These are phyloP conservation scores for Brassica juncea DNA, from an alignment of 345 rosid species.

Conservation along the genomic window DNA sequence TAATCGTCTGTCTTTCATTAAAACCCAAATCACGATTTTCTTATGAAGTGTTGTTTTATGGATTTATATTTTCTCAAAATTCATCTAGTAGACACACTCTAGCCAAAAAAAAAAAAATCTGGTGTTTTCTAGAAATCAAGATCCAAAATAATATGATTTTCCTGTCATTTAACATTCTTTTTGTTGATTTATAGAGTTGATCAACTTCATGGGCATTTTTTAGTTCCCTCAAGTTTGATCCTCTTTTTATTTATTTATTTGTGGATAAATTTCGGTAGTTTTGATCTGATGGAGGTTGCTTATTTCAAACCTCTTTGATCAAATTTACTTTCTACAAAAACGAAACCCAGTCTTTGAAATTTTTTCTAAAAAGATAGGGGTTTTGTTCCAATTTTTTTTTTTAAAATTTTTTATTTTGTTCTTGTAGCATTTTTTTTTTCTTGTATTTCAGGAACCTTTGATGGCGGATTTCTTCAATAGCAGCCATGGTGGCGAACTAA, in stretches of 20 bases:
- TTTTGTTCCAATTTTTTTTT: neutral
- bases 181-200: slow-evolving; percentile 24
- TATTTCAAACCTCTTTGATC: slow-evolving; percentile 66
- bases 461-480: slow-evolving; percentile 65
- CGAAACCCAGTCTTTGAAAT: slow-evolving; percentile 45
- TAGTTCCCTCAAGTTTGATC: slow-evolving; percentile 55
- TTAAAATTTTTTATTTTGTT: neutral
- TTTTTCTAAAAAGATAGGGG: slow-evolving; percentile 52
- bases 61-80: slow-evolving; percentile 51
- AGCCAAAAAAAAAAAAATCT: slow-evolving; percentile 11
- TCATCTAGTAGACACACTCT: slow-evolving; percentile 17
- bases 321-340: slow-evolving; percentile 11
- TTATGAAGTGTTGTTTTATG: slow-evolving; percentile 48
- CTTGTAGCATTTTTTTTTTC: slow-evolving; percentile 4
- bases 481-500: slow-evolving; percentile 61
- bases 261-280: slow-evolving; percentile 16
- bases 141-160: slow-evolving; percentile 38
- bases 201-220: slow-evolving; percentile 71
- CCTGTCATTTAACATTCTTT: slow-evolving; percentile 14
- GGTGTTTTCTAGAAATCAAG: slow-evolving; percentile 79
- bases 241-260: slow-evolving; percentile 20
- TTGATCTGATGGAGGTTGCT: slow-evolving; percentile 57
- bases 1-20: slow-evolving; percentile 39
- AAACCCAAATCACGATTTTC: slow-evolving; percentile 47
- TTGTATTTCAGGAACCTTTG: slow-evolving; percentile 9